These are phyloP conservation scores for Beta corolliflora DNA, from an alignment of 179 eudicot genomes.

Conservation along the genomic window DNA sequence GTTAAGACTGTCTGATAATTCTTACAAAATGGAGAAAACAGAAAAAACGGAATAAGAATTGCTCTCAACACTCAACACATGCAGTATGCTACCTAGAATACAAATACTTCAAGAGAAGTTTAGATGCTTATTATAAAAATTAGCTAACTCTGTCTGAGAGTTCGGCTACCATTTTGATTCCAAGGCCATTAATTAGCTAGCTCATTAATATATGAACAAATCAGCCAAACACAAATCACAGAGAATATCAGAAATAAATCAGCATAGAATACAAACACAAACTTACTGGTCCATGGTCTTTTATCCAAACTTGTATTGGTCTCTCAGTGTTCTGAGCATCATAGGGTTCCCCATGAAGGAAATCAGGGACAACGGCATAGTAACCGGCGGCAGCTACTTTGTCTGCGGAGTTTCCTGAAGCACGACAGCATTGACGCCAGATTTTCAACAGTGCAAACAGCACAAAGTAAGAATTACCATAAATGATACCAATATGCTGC, in stretches of 20 bases:
- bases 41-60: not conserved
- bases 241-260: not conserved
- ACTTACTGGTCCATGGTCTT: conserved; percentile 46
- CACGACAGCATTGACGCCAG: not conserved
- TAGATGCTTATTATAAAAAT: not conserved
- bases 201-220: not conserved
- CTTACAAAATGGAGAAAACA: not conserved
- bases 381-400: conserved; percentile 47
- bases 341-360: conserved; percentile 47
- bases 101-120: not conserved
- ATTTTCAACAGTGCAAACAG: not conserved
- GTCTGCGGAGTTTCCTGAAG: conserved; percentile 48
- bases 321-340: conserved; percentile 26
- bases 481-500: not conserved
- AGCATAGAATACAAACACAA: conserved; percentile 1
- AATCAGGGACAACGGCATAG: conserved; percentile 52
- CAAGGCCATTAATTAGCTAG: not conserved
- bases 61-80: not conserved
- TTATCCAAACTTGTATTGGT: conserved; percentile 36
- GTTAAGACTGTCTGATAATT: not conserved
- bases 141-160: not conserved
- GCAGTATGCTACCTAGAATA: not conserved
- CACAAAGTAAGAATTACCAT: not conserved
- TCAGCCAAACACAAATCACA: not conserved
- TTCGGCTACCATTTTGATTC: not conserved